Conservation (phyloP, 2,329 filamentous ascomycete species). For the Leptographium lundbergii region DNA sequence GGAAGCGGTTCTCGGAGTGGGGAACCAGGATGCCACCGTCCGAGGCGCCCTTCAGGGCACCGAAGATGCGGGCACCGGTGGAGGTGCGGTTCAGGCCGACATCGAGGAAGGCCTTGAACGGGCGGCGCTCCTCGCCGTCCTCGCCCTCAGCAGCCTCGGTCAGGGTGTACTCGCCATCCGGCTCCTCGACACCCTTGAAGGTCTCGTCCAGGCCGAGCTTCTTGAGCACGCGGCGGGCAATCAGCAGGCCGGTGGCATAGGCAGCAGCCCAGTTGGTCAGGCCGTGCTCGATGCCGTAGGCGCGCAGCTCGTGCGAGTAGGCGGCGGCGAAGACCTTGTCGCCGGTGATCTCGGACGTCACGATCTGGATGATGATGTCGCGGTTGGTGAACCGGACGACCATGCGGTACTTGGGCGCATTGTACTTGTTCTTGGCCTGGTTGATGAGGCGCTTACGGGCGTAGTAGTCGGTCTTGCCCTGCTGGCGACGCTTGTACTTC, state of each 20-base stretch:
- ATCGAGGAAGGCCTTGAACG: conserved; percentile 98
- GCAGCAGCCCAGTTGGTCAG: conserved; percentile 99
- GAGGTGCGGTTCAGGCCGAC: conserved; percentile 96
- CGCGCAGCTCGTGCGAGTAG: conserved; percentile 95
- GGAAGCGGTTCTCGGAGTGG: conserved; percentile 99
- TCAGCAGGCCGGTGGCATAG: conserved; percentile 91
- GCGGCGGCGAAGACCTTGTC: conserved; percentile 93
- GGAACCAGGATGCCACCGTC: conserved; percentile 95
- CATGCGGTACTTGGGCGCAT: conserved; percentile 98
- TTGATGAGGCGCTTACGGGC: conserved; percentile 98
- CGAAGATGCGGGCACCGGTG: conserved; percentile 97
- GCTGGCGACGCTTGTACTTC: conserved; percentile 95
- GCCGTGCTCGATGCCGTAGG: conserved; percentile 96
- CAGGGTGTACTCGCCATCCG: conserved; percentile 88
- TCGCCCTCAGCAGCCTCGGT: conserved; percentile 89
- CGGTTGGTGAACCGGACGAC: conserved; percentile 99
- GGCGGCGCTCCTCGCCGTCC: conserved; percentile 75
- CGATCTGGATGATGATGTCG: conserved; percentile 97
- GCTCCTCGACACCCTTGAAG: conserved; percentile 93
- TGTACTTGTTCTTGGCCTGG: conserved; percentile 99
- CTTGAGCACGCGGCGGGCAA: conserved; percentile 91
- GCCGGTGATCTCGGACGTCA: conserved; percentile 88
- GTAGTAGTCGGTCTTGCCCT: conserved; percentile 99
- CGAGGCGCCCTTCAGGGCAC: conserved; percentile 98
- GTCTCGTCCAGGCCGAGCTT: conserved; percentile 92